A percentile compares a stretch with the other conserved stretches of the same genome.
Evolutionary conservation across 306 rosid genomes (phyloP).

Genomic region (Senna tora): DNA sequence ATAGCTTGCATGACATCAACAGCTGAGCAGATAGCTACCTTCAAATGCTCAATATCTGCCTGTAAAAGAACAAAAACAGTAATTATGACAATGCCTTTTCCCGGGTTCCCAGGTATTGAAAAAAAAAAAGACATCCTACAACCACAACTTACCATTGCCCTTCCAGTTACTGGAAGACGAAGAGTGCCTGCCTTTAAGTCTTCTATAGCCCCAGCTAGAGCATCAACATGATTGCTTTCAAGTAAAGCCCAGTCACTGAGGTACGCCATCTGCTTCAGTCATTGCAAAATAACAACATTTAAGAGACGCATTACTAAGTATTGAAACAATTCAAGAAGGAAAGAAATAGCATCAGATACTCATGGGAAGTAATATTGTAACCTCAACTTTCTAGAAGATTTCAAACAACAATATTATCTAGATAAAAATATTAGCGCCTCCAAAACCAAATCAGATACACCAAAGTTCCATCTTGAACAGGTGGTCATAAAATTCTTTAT

Average conservation of each 20-base stretch:
- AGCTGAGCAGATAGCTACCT: constrained; percentile 85
- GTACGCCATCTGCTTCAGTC: constrained; percentile 69
- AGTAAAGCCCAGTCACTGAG: constrained; percentile 86
- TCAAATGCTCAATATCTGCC: constrained; percentile 87
- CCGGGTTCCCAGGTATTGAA: constrained; percentile 25
- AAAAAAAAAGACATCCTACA: constrained; percentile 14
- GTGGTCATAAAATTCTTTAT: neutral
- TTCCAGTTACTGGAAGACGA: constrained; percentile 88
- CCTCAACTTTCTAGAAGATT: constrained; percentile 26
- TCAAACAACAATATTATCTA: constrained; percentile 23
- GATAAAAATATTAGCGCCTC: constrained; percentile 32
- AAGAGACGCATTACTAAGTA: constrained; percentile 34
- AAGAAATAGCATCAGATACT: constrained; percentile 24
- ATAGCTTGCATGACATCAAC: constrained; percentile 86
- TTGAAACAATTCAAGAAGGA: constrained; percentile 30
- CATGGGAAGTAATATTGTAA: constrained; percentile 23
- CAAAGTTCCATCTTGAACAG: constrained; percentile 22
- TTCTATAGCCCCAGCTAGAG: constrained; percentile 81
- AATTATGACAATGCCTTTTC: constrained; percentile 33
- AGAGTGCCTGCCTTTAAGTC: constrained; percentile 95
- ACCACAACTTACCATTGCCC: constrained; percentile 71
- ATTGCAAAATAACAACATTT: constrained; percentile 36
- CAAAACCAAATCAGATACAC: constrained; percentile 24
- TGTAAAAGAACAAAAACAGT: constrained; percentile 43
- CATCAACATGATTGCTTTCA: constrained; percentile 73